phyloP scores from a whole-genome alignment of 208 protist genomes.

The Trypanosoma melophagium region DNA sequence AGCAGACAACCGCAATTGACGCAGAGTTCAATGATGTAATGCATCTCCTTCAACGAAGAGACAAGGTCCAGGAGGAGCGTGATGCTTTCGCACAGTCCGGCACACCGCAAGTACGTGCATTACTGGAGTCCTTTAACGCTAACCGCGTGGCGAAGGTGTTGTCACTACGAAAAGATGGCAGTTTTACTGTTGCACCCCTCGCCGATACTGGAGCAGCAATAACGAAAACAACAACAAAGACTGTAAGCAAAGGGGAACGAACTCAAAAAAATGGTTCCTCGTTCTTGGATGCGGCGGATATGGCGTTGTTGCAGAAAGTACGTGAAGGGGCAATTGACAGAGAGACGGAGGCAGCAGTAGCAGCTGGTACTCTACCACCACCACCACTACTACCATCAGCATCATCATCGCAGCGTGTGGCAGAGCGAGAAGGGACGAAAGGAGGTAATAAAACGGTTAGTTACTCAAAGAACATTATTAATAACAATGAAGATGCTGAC shows the following conservation, averaged over 20 bases:
- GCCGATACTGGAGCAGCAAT: background rate
- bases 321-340: conserved; percentile 3
- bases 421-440: background rate
- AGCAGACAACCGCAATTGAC: conserved; percentile 64
- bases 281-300: conserved; percentile 23
- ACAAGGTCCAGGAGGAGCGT: conserved; percentile 64
- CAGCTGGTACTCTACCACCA: too few species aligned
- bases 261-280: background rate
- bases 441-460: too few species aligned
- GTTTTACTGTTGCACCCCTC: conserved; percentile 39
- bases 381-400: background rate
- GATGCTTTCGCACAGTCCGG: conserved; percentile 52
- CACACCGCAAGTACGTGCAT: conserved; percentile 56
- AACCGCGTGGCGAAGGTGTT: conserved; percentile 55
- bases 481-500: conserved; percentile 29
- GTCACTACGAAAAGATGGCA: conserved; percentile 39
- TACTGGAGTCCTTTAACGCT: conserved; percentile 35
- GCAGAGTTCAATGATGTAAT: conserved; percentile 61
- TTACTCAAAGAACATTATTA: background rate
- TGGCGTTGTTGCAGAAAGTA: conserved; percentile 24
- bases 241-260: background rate
- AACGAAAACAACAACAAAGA: background rate
- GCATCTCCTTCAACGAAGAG: conserved; percentile 65
- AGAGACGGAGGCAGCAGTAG: background rate
- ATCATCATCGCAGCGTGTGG: background rate